These are phyloP conservation scores for Hymenoscyphus infarciens DNA, from an alignment of 2,329 filamentous ascomycete genomes.

Conservation along the genomic window DNA sequence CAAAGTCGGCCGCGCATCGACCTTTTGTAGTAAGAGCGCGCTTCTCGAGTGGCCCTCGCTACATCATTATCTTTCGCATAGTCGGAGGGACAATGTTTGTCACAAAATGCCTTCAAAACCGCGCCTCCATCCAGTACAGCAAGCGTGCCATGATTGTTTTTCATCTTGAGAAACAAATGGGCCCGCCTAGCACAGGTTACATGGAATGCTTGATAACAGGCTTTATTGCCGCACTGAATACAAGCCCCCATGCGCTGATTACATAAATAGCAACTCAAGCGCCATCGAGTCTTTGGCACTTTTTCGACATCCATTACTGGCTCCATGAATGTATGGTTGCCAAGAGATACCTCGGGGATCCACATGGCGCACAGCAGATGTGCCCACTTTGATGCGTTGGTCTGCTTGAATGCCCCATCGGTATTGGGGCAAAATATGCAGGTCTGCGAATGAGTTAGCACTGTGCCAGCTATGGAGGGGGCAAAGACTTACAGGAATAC, in stretches of 20 bases:
- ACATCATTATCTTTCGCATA: slow-evolving; percentile 86
- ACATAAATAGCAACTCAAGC: slow-evolving; percentile 91
- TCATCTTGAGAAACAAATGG: slow-evolving; percentile 92
- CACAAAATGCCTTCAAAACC: slow-evolving; percentile 89
- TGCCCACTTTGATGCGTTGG: slow-evolving; percentile 92
- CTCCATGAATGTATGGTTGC: slow-evolving; percentile 97
- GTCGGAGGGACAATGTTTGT: slow-evolving; percentile 87
- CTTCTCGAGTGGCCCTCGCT: slow-evolving; percentile 72
- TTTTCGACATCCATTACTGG: slow-evolving; percentile 98
- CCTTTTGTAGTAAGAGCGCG: slow-evolving; percentile 84
- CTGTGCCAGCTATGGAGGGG: neutral
- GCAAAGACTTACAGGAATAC: slow-evolving; percentile 65
- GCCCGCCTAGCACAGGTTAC: slow-evolving; percentile 91
- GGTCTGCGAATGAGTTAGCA: slow-evolving; percentile 49
- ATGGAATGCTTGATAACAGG: slow-evolving; percentile 95
- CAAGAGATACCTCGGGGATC: slow-evolving; percentile 95
- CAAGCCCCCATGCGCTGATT: slow-evolving; percentile 97
- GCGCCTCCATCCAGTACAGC: slow-evolving; percentile 75
- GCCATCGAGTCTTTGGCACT: slow-evolving; percentile 92
- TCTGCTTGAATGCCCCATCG: slow-evolving; percentile 97
- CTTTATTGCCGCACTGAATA: slow-evolving; percentile 97
- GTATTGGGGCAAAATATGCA: slow-evolving; percentile 99
- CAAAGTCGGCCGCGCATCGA: slow-evolving; percentile 87
- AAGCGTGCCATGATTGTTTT: slow-evolving; percentile 76
- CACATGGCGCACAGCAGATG: slow-evolving; percentile 96